Evolutionary conservation across 164 flowering plant genomes (phyloP).

Genomic region (Malania oleifera): DNA sequence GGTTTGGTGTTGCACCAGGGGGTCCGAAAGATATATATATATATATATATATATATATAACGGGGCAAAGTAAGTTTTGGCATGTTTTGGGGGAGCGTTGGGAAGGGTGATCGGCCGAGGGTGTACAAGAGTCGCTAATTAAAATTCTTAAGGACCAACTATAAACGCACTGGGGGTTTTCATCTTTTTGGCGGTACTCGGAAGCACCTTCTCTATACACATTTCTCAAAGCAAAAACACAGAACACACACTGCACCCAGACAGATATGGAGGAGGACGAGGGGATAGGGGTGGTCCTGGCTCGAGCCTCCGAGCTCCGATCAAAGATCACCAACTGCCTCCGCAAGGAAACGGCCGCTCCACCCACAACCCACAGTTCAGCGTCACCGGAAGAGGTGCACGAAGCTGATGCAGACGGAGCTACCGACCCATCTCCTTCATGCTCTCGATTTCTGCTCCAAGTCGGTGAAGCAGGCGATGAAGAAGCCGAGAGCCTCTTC

Average conservation of each 20-base stretch:
- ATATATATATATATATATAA: too few species aligned
- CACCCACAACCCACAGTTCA: neutral
- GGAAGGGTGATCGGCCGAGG: neutral
- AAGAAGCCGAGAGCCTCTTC: conserved; percentile 50
- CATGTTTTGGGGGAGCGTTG: too few species aligned
- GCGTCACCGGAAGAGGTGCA: neutral
- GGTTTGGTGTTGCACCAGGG: too few species aligned
- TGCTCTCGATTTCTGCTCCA: neutral
- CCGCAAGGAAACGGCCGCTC: conserved; percentile 21
- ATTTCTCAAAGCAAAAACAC: neutral
- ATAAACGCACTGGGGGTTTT: neutral
- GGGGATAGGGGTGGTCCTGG: conserved; percentile 54
- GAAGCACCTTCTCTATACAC: too few species aligned
- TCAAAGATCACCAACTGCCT: conserved; percentile 64
- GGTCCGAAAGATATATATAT: too few species aligned
- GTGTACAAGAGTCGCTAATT: neutral
- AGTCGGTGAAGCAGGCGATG: conserved; percentile 24
- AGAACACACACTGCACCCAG: conserved; percentile 12
- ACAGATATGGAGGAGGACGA: conserved; percentile 65
- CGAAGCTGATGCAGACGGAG: neutral
- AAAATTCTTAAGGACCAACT: too few species aligned
- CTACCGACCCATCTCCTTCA: neutral
- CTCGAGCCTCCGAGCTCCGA: conserved; percentile 69
- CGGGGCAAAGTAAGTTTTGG: too few species aligned
- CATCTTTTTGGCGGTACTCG: conserved; percentile 1